Percentiles rank a stretch among this genome's conserved stretches.
Evolutionary conservation across 345 rosid genomes (phyloP).

Genomic region (Noccaea bulbosa): DNA sequence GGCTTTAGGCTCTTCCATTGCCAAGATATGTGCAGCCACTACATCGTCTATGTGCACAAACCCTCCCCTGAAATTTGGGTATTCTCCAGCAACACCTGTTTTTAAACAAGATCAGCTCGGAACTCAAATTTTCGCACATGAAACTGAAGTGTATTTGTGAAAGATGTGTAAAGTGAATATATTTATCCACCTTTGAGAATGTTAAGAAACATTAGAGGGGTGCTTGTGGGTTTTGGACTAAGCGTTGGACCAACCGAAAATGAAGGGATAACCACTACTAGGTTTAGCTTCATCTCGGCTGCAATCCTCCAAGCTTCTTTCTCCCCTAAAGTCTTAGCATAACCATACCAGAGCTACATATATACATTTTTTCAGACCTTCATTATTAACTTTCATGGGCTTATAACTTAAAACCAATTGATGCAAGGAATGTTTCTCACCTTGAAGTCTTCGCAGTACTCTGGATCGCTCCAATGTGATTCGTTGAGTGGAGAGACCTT

Average conservation of each 20-base stretch:
- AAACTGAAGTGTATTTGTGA: too few relatives aligned
- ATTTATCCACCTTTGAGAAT: slow-evolving; percentile 54
- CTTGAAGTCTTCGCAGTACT: slow-evolving; percentile 67
- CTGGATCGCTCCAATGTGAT: slow-evolving; percentile 76
- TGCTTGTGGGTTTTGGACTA: slow-evolving; percentile 71
- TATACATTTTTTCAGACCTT: not conserved
- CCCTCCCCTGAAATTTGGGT: slow-evolving; percentile 71
- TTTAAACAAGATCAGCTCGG: not conserved
- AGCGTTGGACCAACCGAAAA: slow-evolving; percentile 73
- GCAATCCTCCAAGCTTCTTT: slow-evolving; percentile 29
- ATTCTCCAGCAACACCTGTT: slow-evolving; percentile 47
- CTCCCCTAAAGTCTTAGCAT: slow-evolving; percentile 70
- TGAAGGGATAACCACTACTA: slow-evolving; percentile 77
- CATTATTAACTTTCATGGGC: not conserved
- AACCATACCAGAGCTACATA: slow-evolving; percentile 70
- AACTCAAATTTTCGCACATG: too few relatives aligned
- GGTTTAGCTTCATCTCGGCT: slow-evolving; percentile 47
- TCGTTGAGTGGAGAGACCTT: slow-evolving; percentile 66
- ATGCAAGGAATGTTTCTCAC: slow-evolving; percentile 42
- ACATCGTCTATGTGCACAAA: slow-evolving; percentile 83
- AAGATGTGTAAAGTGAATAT: not conserved
- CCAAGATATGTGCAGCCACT: slow-evolving; percentile 63
- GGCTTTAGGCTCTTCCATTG: slow-evolving; percentile 71
- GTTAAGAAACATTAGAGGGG: slow-evolving; percentile 54
- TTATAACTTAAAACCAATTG: not conserved